Evolutionary conservation across 345 rosid species (phyloP).

Genomic region (Eucalyptus pauciflora): DNA sequence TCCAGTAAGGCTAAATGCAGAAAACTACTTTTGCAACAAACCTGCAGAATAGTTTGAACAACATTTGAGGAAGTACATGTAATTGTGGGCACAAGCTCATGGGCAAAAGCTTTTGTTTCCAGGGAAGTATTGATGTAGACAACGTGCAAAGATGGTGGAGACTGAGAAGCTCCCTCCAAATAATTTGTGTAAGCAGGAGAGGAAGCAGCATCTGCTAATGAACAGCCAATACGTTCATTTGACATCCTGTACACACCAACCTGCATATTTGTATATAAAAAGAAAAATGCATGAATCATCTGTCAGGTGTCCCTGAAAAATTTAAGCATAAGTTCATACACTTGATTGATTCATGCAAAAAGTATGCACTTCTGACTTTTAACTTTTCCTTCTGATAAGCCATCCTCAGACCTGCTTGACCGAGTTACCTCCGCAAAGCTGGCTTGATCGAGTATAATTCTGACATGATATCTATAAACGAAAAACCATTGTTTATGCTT

Average conservation of each 20-base stretch:
- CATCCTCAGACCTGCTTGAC: not conserved
- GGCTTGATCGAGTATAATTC: not conserved
- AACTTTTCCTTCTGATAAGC: not conserved
- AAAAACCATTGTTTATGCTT: not conserved
- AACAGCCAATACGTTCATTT: slow-evolving; percentile 82
- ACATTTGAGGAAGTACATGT: slow-evolving; percentile 97
- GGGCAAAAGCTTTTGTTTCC: slow-evolving; percentile 93
- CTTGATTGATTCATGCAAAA: not conserved
- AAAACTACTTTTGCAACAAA: slow-evolving; percentile 1
- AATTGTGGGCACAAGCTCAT: slow-evolving; percentile 94
- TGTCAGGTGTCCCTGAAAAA: not conserved
- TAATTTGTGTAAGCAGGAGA: slow-evolving; percentile 72
- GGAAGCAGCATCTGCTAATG: slow-evolving; percentile 94
- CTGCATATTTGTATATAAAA: slow-evolving; percentile 14
- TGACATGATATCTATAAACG: not conserved
- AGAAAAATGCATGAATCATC: not conserved
- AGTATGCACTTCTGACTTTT: not conserved
- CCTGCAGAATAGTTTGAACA: slow-evolving; percentile 92
- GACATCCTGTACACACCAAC: slow-evolving; percentile 96
- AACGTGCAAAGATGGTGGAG: slow-evolving; percentile 72
- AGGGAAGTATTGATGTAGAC: slow-evolving; percentile 88
- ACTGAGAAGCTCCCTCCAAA: slow-evolving; percentile 59
- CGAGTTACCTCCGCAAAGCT: not conserved
- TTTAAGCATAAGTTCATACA: not conserved
- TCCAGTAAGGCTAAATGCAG: not conserved